Base-by-base conservation (phyloP, 2,329 filamentous ascomycete species). In the Akanthomyces lecanii region DNA sequence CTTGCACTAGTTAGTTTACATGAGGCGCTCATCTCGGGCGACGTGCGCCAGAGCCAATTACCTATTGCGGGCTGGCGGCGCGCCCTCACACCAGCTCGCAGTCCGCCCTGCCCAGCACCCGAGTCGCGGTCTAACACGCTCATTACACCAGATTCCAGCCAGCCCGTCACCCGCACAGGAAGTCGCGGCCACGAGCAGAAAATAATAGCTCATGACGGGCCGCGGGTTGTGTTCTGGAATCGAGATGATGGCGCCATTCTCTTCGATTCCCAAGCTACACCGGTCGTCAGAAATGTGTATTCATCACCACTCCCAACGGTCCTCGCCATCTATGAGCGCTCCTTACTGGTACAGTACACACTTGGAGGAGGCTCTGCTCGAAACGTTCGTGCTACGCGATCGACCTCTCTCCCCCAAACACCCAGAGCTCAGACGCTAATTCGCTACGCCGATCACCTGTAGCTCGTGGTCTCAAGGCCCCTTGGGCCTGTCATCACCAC, bases 81-180 rank as follows among this genome's bases (percentile, higher is more conserved):
- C 23, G 16, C 23, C 28, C 5, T 36, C 30, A 21, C 45, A 48
- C 45, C 45, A 48, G 18, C 28, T 6, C 28, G 28, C 18, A 5
- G 45, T 21, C 28, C 28, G 25, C 33, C 33, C 18, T 5, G 45
- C 48, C 28, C 28, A 10, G 14, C 3, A 36, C 33, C 23, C 33
- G 53, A 23, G 53, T 45, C 53, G 40, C 25, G 14, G 38, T 45
- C 53, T 30, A 56, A 56, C 53, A 56, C 40, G 40, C 53, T 56
- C 38, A 56, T 56, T 56, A 56, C 16, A 56, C 40, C 40, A 56
- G 40, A 56, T 56, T 56, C 53, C 53, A 56, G 53, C 33, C 33
- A 36, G 33, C 33, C 33, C 10, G 33, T 11, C 33, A 8, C 33
- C 33, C 33, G 33, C 33, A 11, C n/a, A 30, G 28, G 6, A 6